These are phyloP conservation scores for Halenospora varia DNA, from an alignment of 495 filamentous ascomycete species.

Conservation along the genomic window DNA sequence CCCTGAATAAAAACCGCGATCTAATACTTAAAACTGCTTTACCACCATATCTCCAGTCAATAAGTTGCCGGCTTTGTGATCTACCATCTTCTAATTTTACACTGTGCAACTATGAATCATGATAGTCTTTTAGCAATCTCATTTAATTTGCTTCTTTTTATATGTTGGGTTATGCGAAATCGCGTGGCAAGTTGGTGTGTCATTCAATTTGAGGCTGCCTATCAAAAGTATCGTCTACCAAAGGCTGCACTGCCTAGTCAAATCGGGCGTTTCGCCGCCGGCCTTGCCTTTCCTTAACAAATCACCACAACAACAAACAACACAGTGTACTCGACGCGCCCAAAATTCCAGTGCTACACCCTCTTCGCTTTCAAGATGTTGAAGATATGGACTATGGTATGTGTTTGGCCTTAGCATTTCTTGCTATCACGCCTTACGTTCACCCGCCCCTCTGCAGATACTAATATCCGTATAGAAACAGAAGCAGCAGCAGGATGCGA, in stretches of 20 bases:
- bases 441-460: constrained; percentile 11
- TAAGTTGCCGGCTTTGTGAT: too few relatives aligned
- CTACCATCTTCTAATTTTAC: too few relatives aligned
- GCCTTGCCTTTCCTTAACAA: neutral
- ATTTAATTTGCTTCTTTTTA: neutral
- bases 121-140: too few relatives aligned
- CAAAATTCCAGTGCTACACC: neutral
- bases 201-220: neutral
- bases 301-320: neutral
- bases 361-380: constrained; percentile 63
- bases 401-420: constrained; percentile 18
- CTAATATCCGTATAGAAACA: constrained; percentile 61
- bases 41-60: too few relatives aligned
- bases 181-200: neutral
- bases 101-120: too few relatives aligned
- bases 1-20: neutral
- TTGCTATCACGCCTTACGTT: neutral
- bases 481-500: constrained; percentile 86
- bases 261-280: neutral
- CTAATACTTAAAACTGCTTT: neutral
- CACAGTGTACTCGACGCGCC: neutral
- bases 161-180: neutral
- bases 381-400: constrained; percentile 99
- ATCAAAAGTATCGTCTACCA: neutral
- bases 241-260: neutral